Percentiles rank a stretch among this genome's conserved stretches.
Conservation (phyloP, 1,284 basidiomycete genomes). For the Pulchroboletus neoregius region DNA sequence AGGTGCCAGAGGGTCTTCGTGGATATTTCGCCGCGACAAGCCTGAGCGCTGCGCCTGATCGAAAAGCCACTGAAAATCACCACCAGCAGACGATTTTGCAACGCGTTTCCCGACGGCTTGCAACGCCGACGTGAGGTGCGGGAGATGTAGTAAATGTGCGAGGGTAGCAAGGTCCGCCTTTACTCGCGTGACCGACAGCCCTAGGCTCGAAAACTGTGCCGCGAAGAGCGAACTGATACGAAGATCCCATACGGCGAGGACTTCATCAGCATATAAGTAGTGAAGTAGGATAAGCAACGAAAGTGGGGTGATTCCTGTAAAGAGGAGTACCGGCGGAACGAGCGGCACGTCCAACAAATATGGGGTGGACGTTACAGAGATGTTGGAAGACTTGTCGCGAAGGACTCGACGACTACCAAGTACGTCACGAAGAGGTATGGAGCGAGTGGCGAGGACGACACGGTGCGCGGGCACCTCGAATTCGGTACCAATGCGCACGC, state of each 20-base stretch:
- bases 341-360: background rate
- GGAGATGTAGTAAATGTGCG: conserved; percentile 53
- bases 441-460: conserved; percentile 62
- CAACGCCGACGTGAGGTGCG: conserved; percentile 50
- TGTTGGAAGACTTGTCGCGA: conserved; percentile 32
- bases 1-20: conserved; percentile 37
- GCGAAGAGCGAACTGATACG: conserved; percentile 57
- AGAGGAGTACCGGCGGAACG: conserved; percentile 31
- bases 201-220: conserved; percentile 38
- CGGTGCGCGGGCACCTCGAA: conserved; percentile 62
- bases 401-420: conserved; percentile 36
- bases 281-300: conserved; percentile 75
- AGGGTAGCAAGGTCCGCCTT: conserved; percentile 60
- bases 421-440: conserved; percentile 44
- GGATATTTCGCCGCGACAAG: conserved; percentile 11
- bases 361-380: conserved; percentile 32
- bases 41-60: conserved; percentile 28
- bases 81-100: conserved; percentile 43
- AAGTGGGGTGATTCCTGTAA: conserved; percentile 58
- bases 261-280: conserved; percentile 86
- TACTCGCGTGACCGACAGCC: conserved; percentile 46
- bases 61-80: conserved; percentile 51
- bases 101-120: conserved; percentile 49
- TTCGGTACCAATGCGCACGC: conserved; percentile 42
- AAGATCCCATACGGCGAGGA: conserved; percentile 83